Percentiles rank a stretch among this genome's conserved stretches.
Evolutionary conservation across 352 stramenopile genomes (phyloP).

Genomic region (Globisporangium barbulae): DNA sequence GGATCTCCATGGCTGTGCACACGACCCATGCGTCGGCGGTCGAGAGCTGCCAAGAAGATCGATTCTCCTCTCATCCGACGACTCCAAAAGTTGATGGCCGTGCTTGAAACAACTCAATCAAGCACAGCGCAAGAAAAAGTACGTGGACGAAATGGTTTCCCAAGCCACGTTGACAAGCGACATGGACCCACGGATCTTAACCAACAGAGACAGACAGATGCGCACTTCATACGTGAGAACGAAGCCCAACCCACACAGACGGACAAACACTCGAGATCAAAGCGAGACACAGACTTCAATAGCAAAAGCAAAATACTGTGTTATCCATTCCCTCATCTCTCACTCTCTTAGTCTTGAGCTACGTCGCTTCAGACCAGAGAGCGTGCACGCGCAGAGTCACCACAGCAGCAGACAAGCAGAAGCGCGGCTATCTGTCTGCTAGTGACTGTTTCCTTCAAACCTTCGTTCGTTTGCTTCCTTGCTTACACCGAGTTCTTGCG

Average conservation of each 20-base stretch:
- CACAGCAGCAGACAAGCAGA: neutral
- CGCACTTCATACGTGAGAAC: no score
- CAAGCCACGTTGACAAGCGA: no score
- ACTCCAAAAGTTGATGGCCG: no score
- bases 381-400: neutral
- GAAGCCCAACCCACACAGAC: neutral
- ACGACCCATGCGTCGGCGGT: no score
- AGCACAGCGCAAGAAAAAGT: no score
- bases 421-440: neutral
- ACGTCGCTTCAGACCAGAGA: conserved; percentile 1
- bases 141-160: no score
- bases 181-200: no score
- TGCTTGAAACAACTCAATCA: no score
- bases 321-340: conserved; percentile 7
- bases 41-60: neutral
- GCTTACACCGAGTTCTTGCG: conserved; percentile 76
- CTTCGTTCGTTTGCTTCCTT: neutral
- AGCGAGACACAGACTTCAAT: neutral
- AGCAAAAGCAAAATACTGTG: conserved; percentile 15
- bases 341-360: neutral
- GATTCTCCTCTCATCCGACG: neutral
- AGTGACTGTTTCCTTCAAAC: neutral
- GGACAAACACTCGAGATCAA: neutral
- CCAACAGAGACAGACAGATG: no score
- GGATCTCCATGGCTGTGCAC: neutral